Evolutionary conservation across 805 yeast species (phyloP).

Genomic region (Wickerhamomyces canadensis): DNA sequence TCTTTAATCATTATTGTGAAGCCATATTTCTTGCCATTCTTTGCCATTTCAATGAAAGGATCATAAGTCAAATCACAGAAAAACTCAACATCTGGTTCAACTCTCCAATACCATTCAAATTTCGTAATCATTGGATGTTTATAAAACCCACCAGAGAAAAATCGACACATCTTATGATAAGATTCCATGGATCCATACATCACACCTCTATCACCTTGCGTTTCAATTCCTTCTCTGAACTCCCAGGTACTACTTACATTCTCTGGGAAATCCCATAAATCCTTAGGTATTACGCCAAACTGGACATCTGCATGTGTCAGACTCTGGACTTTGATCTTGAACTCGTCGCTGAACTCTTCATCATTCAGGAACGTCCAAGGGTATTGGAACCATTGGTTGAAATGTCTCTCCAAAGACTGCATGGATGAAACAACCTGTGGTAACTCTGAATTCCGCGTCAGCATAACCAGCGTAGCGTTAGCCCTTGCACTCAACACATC

Average conservation of each 20-base stretch:
- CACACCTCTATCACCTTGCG: constrained; percentile 79
- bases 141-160: constrained; percentile 77
- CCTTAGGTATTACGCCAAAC: constrained; percentile 60
- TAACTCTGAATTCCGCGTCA: constrained; percentile 77
- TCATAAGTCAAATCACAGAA: constrained; percentile 90
- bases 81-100: constrained; percentile 89
- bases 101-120: constrained; percentile 93
- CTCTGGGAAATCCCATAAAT: constrained; percentile 67
- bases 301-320: constrained; percentile 57
- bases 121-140: constrained; percentile 67
- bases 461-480: constrained; percentile 79
- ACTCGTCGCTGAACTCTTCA: constrained; percentile 57
- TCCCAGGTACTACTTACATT: constrained; percentile 14
- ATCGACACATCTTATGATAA: constrained; percentile 95
- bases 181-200: constrained; percentile 79
- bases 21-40: constrained; percentile 68
- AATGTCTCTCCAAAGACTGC: constrained; percentile 74
- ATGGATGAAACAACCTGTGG: constrained; percentile 73
- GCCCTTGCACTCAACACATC: constrained; percentile 37
- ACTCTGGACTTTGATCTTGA: constrained; percentile 46
- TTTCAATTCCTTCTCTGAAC: constrained; percentile 52
- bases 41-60: constrained; percentile 79
- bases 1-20: constrained; percentile 79
- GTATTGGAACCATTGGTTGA: constrained; percentile 90
- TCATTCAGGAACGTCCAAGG: constrained; percentile 89